These are phyloP conservation scores for Hsuehochloa calcarea DNA, from an alignment of 176 grass and related monocot genomes.

Conservation along the genomic window DNA sequence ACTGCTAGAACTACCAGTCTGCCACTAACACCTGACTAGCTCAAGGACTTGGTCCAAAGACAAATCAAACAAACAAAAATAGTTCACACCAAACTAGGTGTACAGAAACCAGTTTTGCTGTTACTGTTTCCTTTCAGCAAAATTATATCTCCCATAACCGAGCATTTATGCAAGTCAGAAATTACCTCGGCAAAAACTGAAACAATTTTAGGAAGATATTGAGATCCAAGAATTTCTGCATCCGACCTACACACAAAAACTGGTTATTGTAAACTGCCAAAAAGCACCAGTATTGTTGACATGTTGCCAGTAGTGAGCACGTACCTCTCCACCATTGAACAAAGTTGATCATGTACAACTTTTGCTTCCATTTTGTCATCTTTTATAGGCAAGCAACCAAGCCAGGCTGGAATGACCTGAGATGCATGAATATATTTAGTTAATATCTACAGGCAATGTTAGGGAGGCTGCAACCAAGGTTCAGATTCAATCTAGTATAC, in stretches of 20 bases:
- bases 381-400: conserved; percentile 90
- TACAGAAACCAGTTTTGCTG: not conserved
- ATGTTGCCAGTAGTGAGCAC: not conserved
- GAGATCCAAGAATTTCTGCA: conserved; percentile 70
- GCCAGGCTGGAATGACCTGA: conserved; percentile 90
- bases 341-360: conserved; percentile 90
- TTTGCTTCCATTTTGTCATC: conserved; percentile 98
- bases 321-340: conserved; percentile 96
- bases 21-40: not conserved
- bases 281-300: not conserved
- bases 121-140: not conserved
- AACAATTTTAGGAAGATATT: conserved; percentile 78
- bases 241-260: conserved; percentile 65
- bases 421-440: conserved; percentile 9
- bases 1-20: not conserved
- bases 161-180: not conserved
- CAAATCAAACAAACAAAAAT: not conserved
- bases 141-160: not conserved
- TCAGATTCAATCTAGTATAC: not conserved
- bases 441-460: not conserved
- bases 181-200: conserved; percentile 83
- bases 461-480: not conserved
- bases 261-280: conserved; percentile 29
- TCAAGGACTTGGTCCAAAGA: not conserved
- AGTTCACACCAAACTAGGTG: not conserved